These are phyloP conservation scores for Oryza longistaminata DNA, from an alignment of 176 grass and related monocot genomes.

Conservation along the genomic window DNA sequence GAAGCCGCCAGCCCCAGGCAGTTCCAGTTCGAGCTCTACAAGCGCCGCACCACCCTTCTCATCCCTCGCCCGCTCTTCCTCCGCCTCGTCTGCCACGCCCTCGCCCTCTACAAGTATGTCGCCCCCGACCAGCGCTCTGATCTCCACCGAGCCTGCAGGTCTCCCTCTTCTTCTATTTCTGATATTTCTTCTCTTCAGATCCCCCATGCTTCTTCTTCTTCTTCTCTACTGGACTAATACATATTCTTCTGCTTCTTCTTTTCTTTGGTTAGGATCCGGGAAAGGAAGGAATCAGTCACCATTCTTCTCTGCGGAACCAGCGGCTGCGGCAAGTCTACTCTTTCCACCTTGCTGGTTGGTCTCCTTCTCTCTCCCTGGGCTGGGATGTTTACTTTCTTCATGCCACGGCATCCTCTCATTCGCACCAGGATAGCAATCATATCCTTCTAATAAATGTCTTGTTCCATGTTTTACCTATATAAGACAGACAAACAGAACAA, in stretches of 20 bases:
- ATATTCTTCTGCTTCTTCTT: background rate
- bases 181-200: background rate
- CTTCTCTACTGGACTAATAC: too few relatives aligned
- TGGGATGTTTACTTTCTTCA: background rate
- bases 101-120: constrained; percentile 86
- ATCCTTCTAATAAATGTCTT: background rate
- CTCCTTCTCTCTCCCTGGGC: constrained; percentile 3
- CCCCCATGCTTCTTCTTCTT: background rate
- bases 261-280: constrained; percentile 59
- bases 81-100: constrained; percentile 61
- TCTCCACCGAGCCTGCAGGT: constrained; percentile 77
- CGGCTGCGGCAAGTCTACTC: constrained; percentile 94
- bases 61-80: constrained; percentile 70
- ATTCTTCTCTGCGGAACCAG: constrained; percentile 93
- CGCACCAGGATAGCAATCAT: background rate
- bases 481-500: background rate
- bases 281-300: constrained; percentile 84
- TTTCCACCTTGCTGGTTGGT: constrained; percentile 87
- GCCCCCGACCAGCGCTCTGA: constrained; percentile 79
- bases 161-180: background rate
- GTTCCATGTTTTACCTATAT: background rate
- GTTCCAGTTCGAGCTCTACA: constrained; percentile 87
- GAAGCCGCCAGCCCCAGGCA: constrained; percentile 42
- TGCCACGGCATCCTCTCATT: background rate
- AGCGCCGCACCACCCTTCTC: constrained; percentile 70